Percentiles rank a stretch among this genome's conserved stretches.
Conservation (phyloP, 768 basidiomycete genomes). For the Boletus coccyginus region DNA sequence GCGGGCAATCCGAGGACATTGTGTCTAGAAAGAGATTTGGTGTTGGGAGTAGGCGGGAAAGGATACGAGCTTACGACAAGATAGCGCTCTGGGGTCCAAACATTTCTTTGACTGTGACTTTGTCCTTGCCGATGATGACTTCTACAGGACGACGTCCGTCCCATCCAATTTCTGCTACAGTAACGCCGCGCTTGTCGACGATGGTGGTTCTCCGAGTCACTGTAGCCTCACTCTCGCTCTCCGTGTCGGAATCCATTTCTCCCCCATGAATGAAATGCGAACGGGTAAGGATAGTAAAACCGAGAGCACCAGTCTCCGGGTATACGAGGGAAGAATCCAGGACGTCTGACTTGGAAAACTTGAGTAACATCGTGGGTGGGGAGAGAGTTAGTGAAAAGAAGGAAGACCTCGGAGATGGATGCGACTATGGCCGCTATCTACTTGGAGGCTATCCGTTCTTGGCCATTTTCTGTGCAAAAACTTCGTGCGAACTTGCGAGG, state of each 20-base stretch:
- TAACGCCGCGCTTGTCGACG: slow-evolving; percentile 38
- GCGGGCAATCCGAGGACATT: slow-evolving; percentile 59
- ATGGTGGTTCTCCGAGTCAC: slow-evolving; percentile 43
- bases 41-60: neutral
- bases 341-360: slow-evolving; percentile 57
- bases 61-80: slow-evolving; percentile 44
- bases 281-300: slow-evolving; percentile 49
- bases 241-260: slow-evolving; percentile 29
- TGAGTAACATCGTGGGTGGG: slow-evolving; percentile 46
- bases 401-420: too few relatives aligned
- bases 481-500: slow-evolving; percentile 4
- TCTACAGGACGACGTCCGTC: slow-evolving; percentile 49
- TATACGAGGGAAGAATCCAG: slow-evolving; percentile 54
- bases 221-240: slow-evolving; percentile 23
- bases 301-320: slow-evolving; percentile 46
- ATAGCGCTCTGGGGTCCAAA: slow-evolving; percentile 55
- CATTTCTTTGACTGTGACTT: slow-evolving; percentile 49
- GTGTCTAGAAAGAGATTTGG: slow-evolving; percentile 35
- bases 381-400: neutral
- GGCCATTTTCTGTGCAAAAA: neutral
- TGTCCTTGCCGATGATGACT: slow-evolving; percentile 49
- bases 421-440: neutral
- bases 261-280: slow-evolving; percentile 28
- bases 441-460: neutral
- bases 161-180: slow-evolving; percentile 52